Evolutionary conservation across 2,329 filamentous ascomycete species (phyloP).

Genomic region (Cordyceps sp.): DNA sequence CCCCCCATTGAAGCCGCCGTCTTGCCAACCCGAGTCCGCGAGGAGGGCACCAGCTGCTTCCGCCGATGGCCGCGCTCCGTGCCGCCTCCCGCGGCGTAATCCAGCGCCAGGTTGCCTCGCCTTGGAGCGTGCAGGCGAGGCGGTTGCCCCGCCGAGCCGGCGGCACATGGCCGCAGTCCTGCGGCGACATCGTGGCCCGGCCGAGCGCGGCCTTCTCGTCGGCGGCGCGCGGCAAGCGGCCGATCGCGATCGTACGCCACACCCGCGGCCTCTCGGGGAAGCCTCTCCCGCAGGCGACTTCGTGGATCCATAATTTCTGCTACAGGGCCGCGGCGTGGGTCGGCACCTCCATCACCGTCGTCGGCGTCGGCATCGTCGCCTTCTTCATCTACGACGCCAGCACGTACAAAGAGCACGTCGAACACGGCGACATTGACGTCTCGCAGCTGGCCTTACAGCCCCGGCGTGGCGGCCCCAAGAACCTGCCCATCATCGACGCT

Average conservation of each 20-base stretch:
- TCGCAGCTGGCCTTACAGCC: constrained; percentile 71
- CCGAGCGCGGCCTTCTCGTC: no score
- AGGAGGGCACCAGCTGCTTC: no score
- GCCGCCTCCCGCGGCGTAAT: no score
- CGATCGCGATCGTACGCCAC: not conserved
- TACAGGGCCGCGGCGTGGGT: constrained; percentile 45
- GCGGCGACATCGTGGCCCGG: no score
- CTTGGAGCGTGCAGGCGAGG: no score
- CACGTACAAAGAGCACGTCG: constrained; percentile 64
- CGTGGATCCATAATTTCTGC: constrained; percentile 36
- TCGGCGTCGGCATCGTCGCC: constrained; percentile 52
- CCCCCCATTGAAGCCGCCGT: no score
- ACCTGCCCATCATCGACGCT: constrained; percentile 77
- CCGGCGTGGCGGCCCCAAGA: constrained; percentile 76
- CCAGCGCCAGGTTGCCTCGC: no score
- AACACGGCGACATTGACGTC: constrained; percentile 59
- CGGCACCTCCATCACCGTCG: constrained; percentile 58
- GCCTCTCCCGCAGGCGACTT: constrained; percentile 31
- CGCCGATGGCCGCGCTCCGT: no score
- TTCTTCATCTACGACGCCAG: constrained; percentile 93
- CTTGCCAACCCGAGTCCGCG: no score
- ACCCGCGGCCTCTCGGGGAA: constrained; percentile 28
- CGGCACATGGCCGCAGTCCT: no score
- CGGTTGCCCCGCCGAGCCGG: no score
- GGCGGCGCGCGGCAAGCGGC: no score